Conservation (phyloP, 371 early-diverging fungal genomes). For the Catenaria anguillulae region DNA sequence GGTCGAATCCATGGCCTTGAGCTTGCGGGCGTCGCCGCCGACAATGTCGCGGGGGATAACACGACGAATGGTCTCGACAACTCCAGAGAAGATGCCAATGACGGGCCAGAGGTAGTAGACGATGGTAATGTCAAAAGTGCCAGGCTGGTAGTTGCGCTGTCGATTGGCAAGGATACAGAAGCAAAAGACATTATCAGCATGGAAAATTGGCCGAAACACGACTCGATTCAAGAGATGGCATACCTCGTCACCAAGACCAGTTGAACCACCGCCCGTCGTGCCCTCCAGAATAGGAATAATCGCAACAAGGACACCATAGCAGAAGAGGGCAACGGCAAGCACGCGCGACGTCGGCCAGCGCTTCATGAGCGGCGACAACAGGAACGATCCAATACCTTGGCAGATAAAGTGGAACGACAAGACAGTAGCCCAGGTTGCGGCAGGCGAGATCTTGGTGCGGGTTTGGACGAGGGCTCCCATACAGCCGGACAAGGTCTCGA, state of each 20-base stretch:
- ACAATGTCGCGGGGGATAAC: constrained; percentile 37
- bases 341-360: no score
- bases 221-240: no score
- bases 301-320: constrained; percentile 23
- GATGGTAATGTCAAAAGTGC: constrained; percentile 17
- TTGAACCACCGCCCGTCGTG: constrained; percentile 31
- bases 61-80: constrained; percentile 35
- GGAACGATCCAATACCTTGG: constrained; percentile 30
- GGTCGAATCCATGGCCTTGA: constrained; percentile 32
- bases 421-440: constrained; percentile 5
- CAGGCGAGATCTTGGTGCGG: constrained; percentile 13
- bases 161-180: no score
- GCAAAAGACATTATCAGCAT: no score
- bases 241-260: constrained; percentile 1
- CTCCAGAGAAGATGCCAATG: constrained; percentile 30
- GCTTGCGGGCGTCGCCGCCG: constrained; percentile 33
- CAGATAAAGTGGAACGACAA: no score
- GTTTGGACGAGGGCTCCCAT: constrained; percentile 15
- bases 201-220: no score
- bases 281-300: constrained; percentile 29
- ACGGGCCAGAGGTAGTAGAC: constrained; percentile 23
- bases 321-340: constrained; percentile 21
- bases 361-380: no score
- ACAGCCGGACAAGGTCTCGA: no score
- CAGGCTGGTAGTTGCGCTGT: constrained; percentile 8